A percentile compares a stretch with the other conserved stretches of the same genome.
These are phyloP conservation scores for Hirsutella rhossiliensis DNA, from an alignment of 2,329 filamentous ascomycete species.

Conservation along the genomic window DNA sequence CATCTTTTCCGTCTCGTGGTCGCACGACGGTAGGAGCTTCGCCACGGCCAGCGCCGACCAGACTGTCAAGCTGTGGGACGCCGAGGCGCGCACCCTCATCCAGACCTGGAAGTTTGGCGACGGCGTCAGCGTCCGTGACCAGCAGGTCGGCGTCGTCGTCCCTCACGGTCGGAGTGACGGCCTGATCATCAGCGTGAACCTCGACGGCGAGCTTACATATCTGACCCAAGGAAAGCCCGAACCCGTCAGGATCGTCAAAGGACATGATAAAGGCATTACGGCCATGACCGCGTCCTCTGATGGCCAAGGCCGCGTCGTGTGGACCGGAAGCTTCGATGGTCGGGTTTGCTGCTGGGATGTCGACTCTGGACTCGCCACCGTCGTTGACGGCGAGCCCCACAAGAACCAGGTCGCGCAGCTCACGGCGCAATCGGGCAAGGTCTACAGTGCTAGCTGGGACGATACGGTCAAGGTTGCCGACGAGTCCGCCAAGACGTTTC, in stretches of 20 bases:
- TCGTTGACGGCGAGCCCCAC: conserved; percentile 70
- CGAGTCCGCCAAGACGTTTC: conserved; percentile 61
- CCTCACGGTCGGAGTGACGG: conserved; percentile 72
- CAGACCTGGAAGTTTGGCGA: conserved; percentile 83
- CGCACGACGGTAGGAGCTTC: conserved; percentile 71
- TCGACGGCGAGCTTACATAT: conserved; percentile 86
- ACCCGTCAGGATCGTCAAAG: conserved; percentile 63
- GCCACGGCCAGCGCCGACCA: conserved; percentile 90
- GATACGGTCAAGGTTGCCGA: conserved; percentile 77
- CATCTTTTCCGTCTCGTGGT: conserved; percentile 87
- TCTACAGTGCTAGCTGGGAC: conserved; percentile 91
- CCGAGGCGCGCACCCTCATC: conserved; percentile 60
- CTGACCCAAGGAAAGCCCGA: conserved; percentile 58
- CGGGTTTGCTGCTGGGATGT: conserved; percentile 77
- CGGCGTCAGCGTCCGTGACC: conserved; percentile 62
- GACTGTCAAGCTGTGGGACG: conserved; percentile 91
- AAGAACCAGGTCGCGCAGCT: conserved; percentile 79
- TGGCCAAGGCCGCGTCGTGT: conserved; percentile 52
- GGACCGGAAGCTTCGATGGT: conserved; percentile 88
- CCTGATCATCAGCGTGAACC: conserved; percentile 78
- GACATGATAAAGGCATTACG: conserved; percentile 87
- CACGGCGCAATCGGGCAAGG: conserved; percentile 44
- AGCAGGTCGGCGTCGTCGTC: conserved; percentile 93
- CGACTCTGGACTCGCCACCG: conserved; percentile 51
- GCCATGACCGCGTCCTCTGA: conserved; percentile 41